Base-by-base conservation (phyloP, 2,329 filamentous ascomycete species). In the Pyricularia sp. region DNA sequence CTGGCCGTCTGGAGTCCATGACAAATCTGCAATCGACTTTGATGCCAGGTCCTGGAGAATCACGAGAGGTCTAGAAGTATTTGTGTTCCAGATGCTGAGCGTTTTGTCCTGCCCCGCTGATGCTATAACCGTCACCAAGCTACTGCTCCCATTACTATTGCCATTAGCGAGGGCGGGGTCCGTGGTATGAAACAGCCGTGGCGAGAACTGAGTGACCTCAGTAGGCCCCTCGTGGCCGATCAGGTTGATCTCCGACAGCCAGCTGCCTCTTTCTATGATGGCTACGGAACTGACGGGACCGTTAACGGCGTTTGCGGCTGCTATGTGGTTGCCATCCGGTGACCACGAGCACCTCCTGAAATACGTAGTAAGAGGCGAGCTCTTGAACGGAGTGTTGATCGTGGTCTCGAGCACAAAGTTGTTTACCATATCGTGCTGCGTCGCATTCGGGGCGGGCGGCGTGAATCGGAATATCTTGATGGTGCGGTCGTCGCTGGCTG, bases 391-490 rank as follows among this genome's bases (percentile, higher is more conserved):
- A 0, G 88, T 84, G 68, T 87, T 89, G 72, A 99, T 97, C 1
- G 92, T 97, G n/a, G 91, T 90, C 78, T 98, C 95, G 68, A 97
- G 87, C 58, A 94, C 89, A 77, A 99, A 99, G 77, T 99, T 99
- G 80, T 97, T 96, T 72, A 95, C 89, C 81, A 97, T 95, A 77
- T 99, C 95, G 77, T 98, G 93, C 68, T 94, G 89, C 0, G 92
- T 97, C 50, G 95, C 92, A 77, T 97, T 97, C 11, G 95, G 92
- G 0, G 90, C 87, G 0, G 95, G 94, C 1, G 94, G 91, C 2
- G 92, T 97, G 78, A 97, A 99, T 70, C 94, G 89, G 79, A 97
- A 98, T 74, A 99, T 92, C 78, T 97, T 97, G 79, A 99, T 97
- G 2, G 93, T 94, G 70, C 95, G 89, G 79, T 99, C 95, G 78